These are phyloP conservation scores for Litsea cubeba DNA, from an alignment of 164 flowering plant species.

Conservation along the genomic window DNA sequence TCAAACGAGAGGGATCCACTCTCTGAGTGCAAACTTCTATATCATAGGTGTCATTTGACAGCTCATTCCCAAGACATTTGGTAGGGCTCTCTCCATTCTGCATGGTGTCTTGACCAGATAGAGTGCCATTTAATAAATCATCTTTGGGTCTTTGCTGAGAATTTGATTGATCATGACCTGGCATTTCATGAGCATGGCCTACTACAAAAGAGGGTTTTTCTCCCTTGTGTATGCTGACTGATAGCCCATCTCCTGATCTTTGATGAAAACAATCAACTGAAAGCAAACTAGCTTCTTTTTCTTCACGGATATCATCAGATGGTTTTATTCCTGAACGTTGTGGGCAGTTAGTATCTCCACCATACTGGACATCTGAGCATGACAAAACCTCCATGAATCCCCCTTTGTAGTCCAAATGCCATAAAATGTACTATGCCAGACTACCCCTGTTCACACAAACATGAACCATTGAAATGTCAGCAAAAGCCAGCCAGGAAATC, in stretches of 20 bases:
- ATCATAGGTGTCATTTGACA: conserved; percentile 1
- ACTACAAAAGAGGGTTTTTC: neutral
- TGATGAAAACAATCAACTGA: conserved; percentile 3
- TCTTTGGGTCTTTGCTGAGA: neutral
- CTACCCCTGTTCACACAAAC: conserved; percentile 3
- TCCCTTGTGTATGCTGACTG: neutral
- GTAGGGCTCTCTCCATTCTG: conserved; percentile 3
- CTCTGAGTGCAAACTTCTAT: neutral
- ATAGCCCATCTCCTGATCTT: conserved; percentile 3
- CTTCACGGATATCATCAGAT: conserved; percentile 7
- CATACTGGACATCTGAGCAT: conserved; percentile 45
- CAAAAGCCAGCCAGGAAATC: neutral
- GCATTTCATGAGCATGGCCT: neutral
- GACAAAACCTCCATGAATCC: conserved; percentile 59
- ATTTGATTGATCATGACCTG: neutral
- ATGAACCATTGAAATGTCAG: neutral
- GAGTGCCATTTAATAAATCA: conserved; percentile 1
- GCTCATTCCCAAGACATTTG: conserved; percentile 23
- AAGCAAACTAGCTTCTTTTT: neutral
- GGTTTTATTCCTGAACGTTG: conserved; percentile 27
- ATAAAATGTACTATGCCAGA: conserved; percentile 1
- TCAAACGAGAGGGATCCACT: neutral
- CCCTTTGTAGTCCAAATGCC: conserved; percentile 13
- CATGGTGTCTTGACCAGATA: neutral
- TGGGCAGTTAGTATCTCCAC: conserved; percentile 46